Percentiles rank a stretch among this genome's conserved stretches.
Evolutionary conservation across 176 grass and related monocot species (phyloP).

Genomic region (Carex cristatella): DNA sequence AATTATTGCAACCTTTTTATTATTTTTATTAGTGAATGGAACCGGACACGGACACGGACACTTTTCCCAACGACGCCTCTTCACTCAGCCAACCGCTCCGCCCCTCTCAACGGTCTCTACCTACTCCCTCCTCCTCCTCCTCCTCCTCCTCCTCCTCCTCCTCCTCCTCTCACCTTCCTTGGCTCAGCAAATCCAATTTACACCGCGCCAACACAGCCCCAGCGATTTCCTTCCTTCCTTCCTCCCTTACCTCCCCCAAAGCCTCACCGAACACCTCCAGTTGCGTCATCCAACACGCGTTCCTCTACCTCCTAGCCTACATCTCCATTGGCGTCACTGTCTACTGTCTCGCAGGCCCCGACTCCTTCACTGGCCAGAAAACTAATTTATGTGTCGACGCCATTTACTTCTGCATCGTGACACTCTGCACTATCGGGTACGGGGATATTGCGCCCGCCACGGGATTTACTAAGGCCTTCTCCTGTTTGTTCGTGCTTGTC

Average conservation of each 20-base stretch:
- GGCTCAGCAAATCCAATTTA: neutral
- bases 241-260: neutral
- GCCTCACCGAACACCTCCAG: neutral
- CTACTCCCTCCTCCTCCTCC: neutral
- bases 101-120: neutral
- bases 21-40: neutral
- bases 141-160: neutral
- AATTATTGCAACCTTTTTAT: neutral
- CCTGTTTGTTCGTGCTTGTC: conserved; percentile 44
- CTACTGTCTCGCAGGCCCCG: conserved; percentile 39
- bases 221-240: neutral
- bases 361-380: conserved; percentile 36
- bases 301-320: conserved; percentile 40
- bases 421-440: conserved; percentile 48
- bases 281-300: conserved; percentile 39
- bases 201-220: conserved; percentile 16
- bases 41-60: neutral
- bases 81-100: conserved; percentile 5
- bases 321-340: conserved; percentile 34
- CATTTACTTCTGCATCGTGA: conserved; percentile 68
- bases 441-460: conserved; percentile 48
- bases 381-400: conserved; percentile 35
- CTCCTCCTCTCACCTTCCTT: neutral
- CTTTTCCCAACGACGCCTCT: neutral
- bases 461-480: conserved; percentile 35